Evolutionary conservation across 2,329 filamentous ascomycete species (phyloP).

Genomic region (Clonostachys sp.): DNA sequence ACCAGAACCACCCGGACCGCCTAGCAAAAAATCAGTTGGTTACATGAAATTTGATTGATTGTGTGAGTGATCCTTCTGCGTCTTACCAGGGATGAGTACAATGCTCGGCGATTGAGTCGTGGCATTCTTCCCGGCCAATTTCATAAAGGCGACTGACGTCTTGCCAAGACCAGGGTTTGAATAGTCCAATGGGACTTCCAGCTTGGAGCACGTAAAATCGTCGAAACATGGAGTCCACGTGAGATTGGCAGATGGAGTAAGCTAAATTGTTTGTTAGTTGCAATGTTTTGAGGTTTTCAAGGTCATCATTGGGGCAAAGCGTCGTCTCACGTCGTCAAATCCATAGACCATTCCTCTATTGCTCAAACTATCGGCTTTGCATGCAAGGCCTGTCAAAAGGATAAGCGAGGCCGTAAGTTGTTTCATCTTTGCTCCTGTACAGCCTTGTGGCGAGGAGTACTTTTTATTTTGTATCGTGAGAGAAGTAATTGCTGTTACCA

Average conservation of each 20-base stretch:
- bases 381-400: slow-evolving; percentile 11
- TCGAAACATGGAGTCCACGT: slow-evolving; percentile 23
- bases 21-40: slow-evolving; percentile 11
- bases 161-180: slow-evolving; percentile 15
- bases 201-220: slow-evolving; percentile 16
- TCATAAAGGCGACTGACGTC: slow-evolving; percentile 19
- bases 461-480: not conserved
- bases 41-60: slow-evolving; percentile 1
- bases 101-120: slow-evolving; percentile 17
- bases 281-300: slow-evolving; percentile 5
- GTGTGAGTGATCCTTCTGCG: not conserved
- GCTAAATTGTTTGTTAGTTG: slow-evolving; percentile 10
- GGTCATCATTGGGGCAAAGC: slow-evolving; percentile 8
- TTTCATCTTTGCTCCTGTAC: slow-evolving; percentile 3
- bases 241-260: slow-evolving; percentile 19
- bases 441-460: not conserved
- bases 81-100: slow-evolving; percentile 17
- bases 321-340: slow-evolving; percentile 8
- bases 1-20: slow-evolving; percentile 29
- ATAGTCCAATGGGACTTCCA: slow-evolving; percentile 22
- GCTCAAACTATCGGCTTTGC: slow-evolving; percentile 8
- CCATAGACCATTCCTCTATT: slow-evolving; percentile 11
- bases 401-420: slow-evolving; percentile 5
- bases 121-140: slow-evolving; percentile 19
- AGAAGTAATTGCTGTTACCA: not conserved